phyloP scores from a whole-genome alignment of 2,329 filamentous ascomycete genomes.

The Diaporthe destruens region DNA sequence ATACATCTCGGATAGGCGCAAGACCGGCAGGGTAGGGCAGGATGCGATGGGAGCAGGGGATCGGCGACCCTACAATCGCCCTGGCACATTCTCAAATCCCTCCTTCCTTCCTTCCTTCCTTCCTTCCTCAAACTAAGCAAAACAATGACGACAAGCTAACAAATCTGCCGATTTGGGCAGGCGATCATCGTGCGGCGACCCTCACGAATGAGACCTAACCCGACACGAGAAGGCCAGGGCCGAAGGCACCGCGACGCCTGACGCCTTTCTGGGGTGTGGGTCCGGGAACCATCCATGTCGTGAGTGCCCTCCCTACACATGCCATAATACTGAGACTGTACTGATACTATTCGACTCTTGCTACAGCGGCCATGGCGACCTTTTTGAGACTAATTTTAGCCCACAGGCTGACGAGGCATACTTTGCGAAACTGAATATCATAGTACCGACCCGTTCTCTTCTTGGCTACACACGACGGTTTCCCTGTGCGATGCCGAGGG shows the following conservation, averaged over 20 bases:
- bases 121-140: no score
- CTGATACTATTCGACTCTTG: not conserved
- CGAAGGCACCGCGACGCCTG: not conserved
- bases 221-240: not conserved
- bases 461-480: not conserved
- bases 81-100: not conserved
- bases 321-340: not conserved
- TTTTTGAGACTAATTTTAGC: not conserved
- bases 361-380: slow-evolving; percentile 7
- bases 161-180: no score
- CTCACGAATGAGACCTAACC: slow-evolving; percentile 10
- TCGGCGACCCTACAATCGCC: slow-evolving; percentile 1
- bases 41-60: slow-evolving; percentile 10
- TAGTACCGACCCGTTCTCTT: slow-evolving; percentile 2
- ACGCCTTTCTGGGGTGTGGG: slow-evolving; percentile 13
- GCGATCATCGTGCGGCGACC: slow-evolving; percentile 3
- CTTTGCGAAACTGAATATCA: slow-evolving; percentile 5
- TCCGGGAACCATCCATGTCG: slow-evolving; percentile 21
- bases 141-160: not conserved
- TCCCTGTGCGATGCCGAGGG: slow-evolving; percentile 9
- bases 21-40: not conserved
- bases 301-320: not conserved
- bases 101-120: no score
- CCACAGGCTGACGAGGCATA: not conserved
- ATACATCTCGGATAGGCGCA: slow-evolving; percentile 1